Conservation (phyloP, 2,329 filamentous ascomycete genomes). For the Chalara sp. region DNA sequence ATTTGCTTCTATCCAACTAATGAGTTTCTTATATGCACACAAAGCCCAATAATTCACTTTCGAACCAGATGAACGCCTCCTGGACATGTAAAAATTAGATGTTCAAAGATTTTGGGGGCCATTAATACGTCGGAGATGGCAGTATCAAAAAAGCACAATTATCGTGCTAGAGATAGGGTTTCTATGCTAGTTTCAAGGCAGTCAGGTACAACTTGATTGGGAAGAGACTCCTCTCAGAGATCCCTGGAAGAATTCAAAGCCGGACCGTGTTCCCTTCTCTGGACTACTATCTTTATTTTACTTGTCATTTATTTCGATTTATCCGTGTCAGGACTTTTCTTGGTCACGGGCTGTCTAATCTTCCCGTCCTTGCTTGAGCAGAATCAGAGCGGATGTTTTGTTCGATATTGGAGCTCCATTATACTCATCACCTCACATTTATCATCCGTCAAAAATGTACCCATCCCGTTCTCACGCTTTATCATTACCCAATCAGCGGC, state of each 20-base stretch:
- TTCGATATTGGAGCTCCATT: conserved; percentile 7
- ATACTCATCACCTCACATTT: conserved; percentile 1
- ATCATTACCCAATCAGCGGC: background rate
- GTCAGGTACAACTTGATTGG: too few species aligned
- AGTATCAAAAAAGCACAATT: background rate
- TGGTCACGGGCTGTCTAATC: conserved; percentile 6
- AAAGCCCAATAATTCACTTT: too few species aligned
- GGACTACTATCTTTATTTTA: conserved; percentile 14
- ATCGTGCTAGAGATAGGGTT: background rate
- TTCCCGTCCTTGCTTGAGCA: conserved; percentile 9
- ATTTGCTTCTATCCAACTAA: too few species aligned
- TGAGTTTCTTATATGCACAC: too few species aligned
- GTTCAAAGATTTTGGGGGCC: background rate
- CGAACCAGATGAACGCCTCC: background rate
- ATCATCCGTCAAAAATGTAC: conserved; percentile 1
- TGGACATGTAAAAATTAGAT: background rate
- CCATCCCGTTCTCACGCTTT: conserved; percentile 5
- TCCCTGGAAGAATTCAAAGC: conserved; percentile 17
- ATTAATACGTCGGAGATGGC: background rate
- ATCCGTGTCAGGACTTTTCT: conserved; percentile 3
- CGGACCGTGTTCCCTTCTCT: conserved; percentile 8
- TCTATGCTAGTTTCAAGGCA: too few species aligned
- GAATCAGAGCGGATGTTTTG: conserved; percentile 2
- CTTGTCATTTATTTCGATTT: conserved; percentile 10
- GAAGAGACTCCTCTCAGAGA: conserved; percentile 9